Percentiles rank a stretch among this genome's conserved stretches.
Evolutionary conservation across 306 rosid species (phyloP).

Genomic region (Adenanthera pavonina): DNA sequence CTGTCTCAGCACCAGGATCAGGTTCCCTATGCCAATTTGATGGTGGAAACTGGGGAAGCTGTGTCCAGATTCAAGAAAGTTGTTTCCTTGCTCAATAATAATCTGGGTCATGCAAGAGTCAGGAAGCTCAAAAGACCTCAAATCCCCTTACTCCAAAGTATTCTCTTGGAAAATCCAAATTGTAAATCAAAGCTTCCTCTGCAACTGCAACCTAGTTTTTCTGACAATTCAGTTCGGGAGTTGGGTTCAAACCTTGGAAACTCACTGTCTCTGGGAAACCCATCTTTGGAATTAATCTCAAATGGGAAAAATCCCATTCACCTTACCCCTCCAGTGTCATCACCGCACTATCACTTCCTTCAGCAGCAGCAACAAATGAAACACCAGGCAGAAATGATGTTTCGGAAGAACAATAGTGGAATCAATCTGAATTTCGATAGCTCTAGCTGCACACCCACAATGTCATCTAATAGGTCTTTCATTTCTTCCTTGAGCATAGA

Average conservation of each 20-base stretch:
- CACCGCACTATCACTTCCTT: conserved; percentile 63
- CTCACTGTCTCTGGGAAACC: conserved; percentile 61
- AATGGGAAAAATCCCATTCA: conserved; percentile 77
- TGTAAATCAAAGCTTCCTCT: conserved; percentile 51
- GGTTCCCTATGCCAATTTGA: conserved; percentile 60
- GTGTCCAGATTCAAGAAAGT: conserved; percentile 88
- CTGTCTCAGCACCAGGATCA: conserved; percentile 77
- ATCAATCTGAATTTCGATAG: conserved; percentile 85
- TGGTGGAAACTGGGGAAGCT: conserved; percentile 83
- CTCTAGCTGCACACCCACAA: conserved; percentile 89
- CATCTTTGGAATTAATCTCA: conserved; percentile 72
- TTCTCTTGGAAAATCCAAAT: conserved; percentile 75
- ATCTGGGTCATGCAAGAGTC: conserved; percentile 87
- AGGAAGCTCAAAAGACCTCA: conserved; percentile 64
- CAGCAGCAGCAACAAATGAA: conserved; percentile 79
- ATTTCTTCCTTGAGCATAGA: conserved; percentile 95
- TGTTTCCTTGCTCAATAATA: conserved; percentile 73
- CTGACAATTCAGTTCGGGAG: conserved; percentile 66
- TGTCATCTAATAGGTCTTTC: conserved; percentile 93
- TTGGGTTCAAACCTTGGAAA: conserved; percentile 50
- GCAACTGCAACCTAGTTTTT: conserved; percentile 55
- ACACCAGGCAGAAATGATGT: conserved; percentile 79
- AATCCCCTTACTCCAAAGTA: conserved; percentile 60
- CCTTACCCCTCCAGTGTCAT: conserved; percentile 55
- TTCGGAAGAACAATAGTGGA: conserved; percentile 75